Base-by-base conservation (phyloP, 306 rosid species). In the Ceratonia siliqua region DNA sequence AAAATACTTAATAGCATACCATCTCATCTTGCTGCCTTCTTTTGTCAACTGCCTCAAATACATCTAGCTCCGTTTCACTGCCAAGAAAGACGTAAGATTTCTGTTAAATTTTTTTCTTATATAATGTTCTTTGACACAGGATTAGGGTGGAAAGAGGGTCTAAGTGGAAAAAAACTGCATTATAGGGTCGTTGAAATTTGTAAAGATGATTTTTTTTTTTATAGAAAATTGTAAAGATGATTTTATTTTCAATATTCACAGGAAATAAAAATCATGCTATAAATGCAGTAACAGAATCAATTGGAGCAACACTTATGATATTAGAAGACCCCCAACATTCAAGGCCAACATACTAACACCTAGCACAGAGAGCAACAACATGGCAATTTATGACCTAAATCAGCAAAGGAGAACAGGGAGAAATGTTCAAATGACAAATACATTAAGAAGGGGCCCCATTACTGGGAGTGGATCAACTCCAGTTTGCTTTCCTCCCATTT, bases 41-140 rank as follows among this genome's bases (percentile, higher is more conserved):
- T 77, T 82, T 85, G 87, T 95, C 99, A 73, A 95, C 82, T 38
- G 92, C 88, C 87, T 95, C 99, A 71, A 95, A 95, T 58, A 89
- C 88, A 81, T 95, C 99, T 72, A 95, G 74, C 88, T 95, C 99
- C 33, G 96, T 39, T 88, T 92, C 99, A 82, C 99, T 95, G 93
- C 84, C 74, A 66, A 73, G 45, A 55, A 72, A 81, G 70, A 63
- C 58, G 46, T 38, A 74, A 54, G 42, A 77, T 32, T 61, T 46
- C 4, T 45, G 72, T 72, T 63, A 69, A 59, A 30, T 38, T 24
- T 68, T 39, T 27, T 20, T 49, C 25, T 72, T 41, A 35, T 27
- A n/a, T n/a, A n/a, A n/a, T n/a, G 15, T 61, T 17, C 62, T 39
- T 76, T 41, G 59, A 65, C 38, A 38, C 15, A 6, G 18, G 5